These are phyloP conservation scores for Vaccinium corymbosum DNA, from an alignment of 148 eudicot genomes.

Conservation along the genomic window DNA sequence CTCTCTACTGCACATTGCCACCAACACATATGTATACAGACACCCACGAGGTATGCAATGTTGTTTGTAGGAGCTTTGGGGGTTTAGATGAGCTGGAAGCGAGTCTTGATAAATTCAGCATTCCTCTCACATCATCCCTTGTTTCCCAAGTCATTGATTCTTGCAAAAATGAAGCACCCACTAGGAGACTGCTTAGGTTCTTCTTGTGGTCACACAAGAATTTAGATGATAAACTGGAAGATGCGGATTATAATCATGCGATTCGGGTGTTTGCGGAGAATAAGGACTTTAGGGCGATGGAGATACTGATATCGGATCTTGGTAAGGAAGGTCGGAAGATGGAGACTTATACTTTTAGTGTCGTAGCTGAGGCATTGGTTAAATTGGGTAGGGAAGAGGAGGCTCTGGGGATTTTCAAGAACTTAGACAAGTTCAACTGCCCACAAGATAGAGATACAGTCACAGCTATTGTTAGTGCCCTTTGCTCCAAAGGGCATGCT, in stretches of 20 bases:
- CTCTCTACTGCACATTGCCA: conserved; percentile 22
- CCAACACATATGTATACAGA: conserved; percentile 13
- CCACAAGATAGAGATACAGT: conserved; percentile 43
- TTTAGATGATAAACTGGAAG: conserved; percentile 33
- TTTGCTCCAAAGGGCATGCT: conserved; percentile 59
- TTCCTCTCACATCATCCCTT: conserved; percentile 35
- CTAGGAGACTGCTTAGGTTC: conserved; percentile 53
- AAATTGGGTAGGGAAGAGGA: conserved; percentile 54
- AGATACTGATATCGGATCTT: conserved; percentile 45
- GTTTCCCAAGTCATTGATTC: conserved; percentile 48
- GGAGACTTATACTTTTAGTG: conserved; percentile 44
- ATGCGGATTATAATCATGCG: conserved; percentile 43
- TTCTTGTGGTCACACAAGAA: conserved; percentile 55
- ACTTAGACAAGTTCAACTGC: conserved; percentile 48
- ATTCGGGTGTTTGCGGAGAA: conserved; percentile 48
- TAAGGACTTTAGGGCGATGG: conserved; percentile 52
- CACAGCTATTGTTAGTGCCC: conserved; percentile 46
- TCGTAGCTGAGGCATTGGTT: conserved; percentile 44
- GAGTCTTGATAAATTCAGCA: conserved; percentile 30
- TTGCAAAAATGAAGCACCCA: conserved; percentile 46
- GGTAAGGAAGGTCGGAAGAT: conserved; percentile 43
- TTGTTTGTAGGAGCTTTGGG: conserved; percentile 47
- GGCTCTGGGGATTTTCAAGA: conserved; percentile 66
- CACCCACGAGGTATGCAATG: conserved; percentile 37
- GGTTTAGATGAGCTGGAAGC: conserved; percentile 50